Conservation (phyloP, 768 basidiomycete species). For the Goffeauzyma gilvescens region DNA sequence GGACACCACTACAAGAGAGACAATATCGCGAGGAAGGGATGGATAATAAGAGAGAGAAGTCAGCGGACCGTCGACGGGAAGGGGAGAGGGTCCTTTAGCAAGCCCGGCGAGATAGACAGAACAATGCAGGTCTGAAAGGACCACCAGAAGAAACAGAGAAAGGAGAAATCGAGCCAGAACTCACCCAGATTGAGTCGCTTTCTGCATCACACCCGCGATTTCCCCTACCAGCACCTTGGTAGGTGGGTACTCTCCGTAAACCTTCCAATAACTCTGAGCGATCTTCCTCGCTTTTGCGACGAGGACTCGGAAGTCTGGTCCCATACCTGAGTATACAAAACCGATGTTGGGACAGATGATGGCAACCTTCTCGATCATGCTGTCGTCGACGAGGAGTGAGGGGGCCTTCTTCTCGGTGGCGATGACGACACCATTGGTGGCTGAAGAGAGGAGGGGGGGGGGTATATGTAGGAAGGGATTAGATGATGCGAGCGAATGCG, state of each 20-base stretch:
- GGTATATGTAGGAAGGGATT: neutral
- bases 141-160: neutral
- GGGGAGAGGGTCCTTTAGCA: neutral
- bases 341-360: conserved; percentile 97
- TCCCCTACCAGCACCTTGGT: conserved; percentile 92
- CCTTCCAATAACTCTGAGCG: conserved; percentile 98
- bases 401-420: conserved; percentile 99
- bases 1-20: conserved; percentile 64
- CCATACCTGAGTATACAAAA: conserved; percentile 99
- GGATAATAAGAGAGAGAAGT: neutral
- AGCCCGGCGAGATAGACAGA: neutral
- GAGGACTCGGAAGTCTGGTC: conserved; percentile 89
- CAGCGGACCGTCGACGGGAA: too few relatives aligned
- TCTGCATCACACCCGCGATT: conserved; percentile 94
- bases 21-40: neutral
- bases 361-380: conserved; percentile 92
- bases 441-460: conserved; percentile 43
- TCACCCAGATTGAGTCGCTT: conserved; percentile 95
- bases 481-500: neutral
- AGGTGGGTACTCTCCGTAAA: conserved; percentile 94
- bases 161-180: too few relatives aligned
- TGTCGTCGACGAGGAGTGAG: conserved; percentile 92
- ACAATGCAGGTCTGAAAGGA: neutral
- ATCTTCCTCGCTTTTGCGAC: conserved; percentile 89
- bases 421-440: conserved; percentile 96